Base-by-base conservation (phyloP, 441 rosid genomes). In the Rhodomyrtus psidioides region DNA sequence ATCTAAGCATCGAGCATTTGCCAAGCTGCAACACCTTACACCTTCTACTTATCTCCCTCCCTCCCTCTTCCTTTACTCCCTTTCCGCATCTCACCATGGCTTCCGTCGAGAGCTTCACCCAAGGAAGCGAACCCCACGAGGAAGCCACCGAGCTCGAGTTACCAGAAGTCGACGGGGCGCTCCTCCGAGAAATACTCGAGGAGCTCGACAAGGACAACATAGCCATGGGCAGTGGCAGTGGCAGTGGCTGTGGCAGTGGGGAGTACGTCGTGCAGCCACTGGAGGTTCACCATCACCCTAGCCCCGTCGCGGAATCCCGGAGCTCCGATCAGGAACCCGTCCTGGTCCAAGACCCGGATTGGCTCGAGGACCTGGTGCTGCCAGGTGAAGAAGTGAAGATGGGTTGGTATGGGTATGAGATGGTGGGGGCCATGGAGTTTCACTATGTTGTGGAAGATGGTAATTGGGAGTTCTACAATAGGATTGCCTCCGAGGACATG, bases 101-200 rank as follows among this genome's bases (percentile, higher is more conserved):
- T 87, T 75, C 85, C 2, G 0, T 62, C 55, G 74, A 74, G 51
- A 85, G 81, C 56, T 53, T 46, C 2, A 1, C 26, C 53, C 49
- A 15, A 2, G 85, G 46, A 21, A 24, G 39, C 34, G 6, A 75
- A 21, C n/a, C 79, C n/a, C 0, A 0, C 15, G 26, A 55, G 23
- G 86, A 49, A 6, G 53, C 74, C 2, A 27, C 81, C 3, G 86
- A 88, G 79, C 42, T 86, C 0, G 88, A 88, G 51, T 84, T 86
- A 23, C 55, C 89, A 1, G 89, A 88, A 53, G 39, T 81, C 8
- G 90, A 88, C 1, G 83, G 49, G 53, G 70, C 65, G 13, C 86
- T 88, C 34, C 86, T 88, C 24, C 74, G 85, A 58, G 70, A 81
- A 30, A 60, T 84, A 51, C 88, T 86, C 7, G 86, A 86, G 59